Base-by-base conservation (phyloP, 2,329 filamentous ascomycete species). In the Alternaria burnsii region DNA sequence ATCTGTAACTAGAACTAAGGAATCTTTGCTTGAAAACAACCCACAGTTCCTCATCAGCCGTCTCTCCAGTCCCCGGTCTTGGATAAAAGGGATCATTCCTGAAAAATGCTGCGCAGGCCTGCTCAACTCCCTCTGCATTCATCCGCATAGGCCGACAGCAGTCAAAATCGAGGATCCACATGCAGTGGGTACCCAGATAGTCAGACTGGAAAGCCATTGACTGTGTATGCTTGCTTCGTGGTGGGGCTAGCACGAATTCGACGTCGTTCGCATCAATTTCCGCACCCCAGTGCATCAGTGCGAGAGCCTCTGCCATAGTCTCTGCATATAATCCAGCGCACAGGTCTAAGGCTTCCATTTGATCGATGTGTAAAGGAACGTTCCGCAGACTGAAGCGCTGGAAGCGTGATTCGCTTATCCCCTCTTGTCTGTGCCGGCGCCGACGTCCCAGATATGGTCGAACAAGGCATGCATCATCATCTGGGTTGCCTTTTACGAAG, bases 101-200 rank as follows among this genome's bases (percentile, higher is more conserved):
- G 67, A 76, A 81, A 50, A 85, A 87, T 0, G 80, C 79, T 2
- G 57, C 61, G 0, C 79, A 82, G 2, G 83, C 82, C 38, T 79
- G 73, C 11, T 77, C 57, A 0, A 86, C 65, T 0, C 84, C 84
- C 0, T 71, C 44, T 79, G 61, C 63, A 12, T 67, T 54, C 54
- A 65, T 58, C 0, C 34, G 22, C 1, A 88, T 59, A 79, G 85
- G 65, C 71, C 87, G 63, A 83, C 86, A 72, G 86, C 87, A 50
- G 81, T 87, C 73, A 82, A 88, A 79, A 86, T 89, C 82, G 83
- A 89, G 82, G 3, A 78, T 58, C 75, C 75, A 78, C 24, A 77
- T 53, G n/a, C 57, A 52, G 34, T 68, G 63, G n/a, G 7, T 14
- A 2, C 59, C 60, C 4, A 62, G 28, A 28, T 57, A 63, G 5